These are phyloP conservation scores for Hygrocybe punicea DNA, from an alignment of 768 basidiomycete genomes.

Conservation along the genomic window DNA sequence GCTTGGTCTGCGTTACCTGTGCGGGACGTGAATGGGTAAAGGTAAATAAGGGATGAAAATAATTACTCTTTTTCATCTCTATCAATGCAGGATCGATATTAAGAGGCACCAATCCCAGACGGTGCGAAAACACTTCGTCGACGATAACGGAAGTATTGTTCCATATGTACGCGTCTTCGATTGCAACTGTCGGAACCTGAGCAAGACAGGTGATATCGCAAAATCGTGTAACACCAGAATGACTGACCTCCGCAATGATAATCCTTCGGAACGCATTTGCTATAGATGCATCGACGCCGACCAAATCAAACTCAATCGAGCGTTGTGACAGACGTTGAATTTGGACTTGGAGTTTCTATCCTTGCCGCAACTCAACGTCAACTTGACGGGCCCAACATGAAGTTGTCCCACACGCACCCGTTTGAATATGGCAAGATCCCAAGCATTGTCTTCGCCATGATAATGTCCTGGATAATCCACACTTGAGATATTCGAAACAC, in stretches of 20 bases:
- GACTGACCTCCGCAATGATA: constrained; percentile 84
- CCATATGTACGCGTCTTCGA: constrained; percentile 89
- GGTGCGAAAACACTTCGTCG: constrained; percentile 89
- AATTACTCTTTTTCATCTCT: constrained; percentile 48
- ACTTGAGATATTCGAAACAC: constrained; percentile 76
- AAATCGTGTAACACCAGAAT: background rate
- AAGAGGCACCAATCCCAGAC: constrained; percentile 89
- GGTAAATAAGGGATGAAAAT: background rate
- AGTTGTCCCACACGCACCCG: constrained; percentile 63
- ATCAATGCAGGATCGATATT: constrained; percentile 78
- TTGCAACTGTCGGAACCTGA: constrained; percentile 86
- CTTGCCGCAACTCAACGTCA: constrained; percentile 30
- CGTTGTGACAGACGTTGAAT: constrained; percentile 77
- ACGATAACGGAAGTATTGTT: constrained; percentile 93
- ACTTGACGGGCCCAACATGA: constrained; percentile 10
- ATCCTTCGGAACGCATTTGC: constrained; percentile 93
- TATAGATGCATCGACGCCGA: constrained; percentile 93
- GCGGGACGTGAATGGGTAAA: background rate
- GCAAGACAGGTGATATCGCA: background rate
- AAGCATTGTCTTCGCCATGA: constrained; percentile 79
- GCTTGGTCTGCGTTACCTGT: constrained; percentile 52
- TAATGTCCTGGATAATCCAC: constrained; percentile 90
- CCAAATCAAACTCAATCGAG: constrained; percentile 89
- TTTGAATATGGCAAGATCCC: constrained; percentile 74
- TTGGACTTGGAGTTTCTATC: constrained; percentile 68